A percentile compares a stretch with the other conserved stretches of the same genome.
Evolutionary conservation across 805 yeast species (phyloP).

Genomic region (Wickerhamiella allomyrinae): DNA sequence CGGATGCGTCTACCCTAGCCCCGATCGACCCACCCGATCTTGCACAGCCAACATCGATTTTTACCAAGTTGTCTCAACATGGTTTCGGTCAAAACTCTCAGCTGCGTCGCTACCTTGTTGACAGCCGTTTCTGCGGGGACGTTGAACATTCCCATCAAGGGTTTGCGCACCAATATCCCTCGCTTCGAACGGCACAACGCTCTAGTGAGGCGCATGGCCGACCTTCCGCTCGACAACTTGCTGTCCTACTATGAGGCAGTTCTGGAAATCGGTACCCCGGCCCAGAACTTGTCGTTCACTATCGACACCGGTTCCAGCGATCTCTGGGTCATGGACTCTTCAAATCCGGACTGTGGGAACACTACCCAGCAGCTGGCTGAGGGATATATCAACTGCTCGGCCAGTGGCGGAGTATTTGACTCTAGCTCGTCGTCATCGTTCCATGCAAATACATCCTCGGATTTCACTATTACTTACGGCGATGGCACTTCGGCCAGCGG

Average conservation of each 20-base stretch:
- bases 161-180: not conserved
- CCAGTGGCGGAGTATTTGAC: conserved; percentile 9
- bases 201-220: conserved; percentile 3
- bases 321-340: conserved; percentile 42
- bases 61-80: too few relatives aligned
- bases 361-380: not conserved
- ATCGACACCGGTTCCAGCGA: conserved; percentile 72
- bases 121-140: not conserved
- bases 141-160: not conserved
- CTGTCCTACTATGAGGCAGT: conserved; percentile 20
- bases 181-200: not conserved
- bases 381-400: not conserved
- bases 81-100: not conserved
- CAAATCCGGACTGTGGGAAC: conserved; percentile 31
- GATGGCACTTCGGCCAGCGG: conserved; percentile 35
- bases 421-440: conserved; percentile 16
- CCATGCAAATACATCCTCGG: conserved; percentile 4
- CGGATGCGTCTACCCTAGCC: too few relatives aligned
- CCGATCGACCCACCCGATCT: too few relatives aligned
- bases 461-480: conserved; percentile 27
- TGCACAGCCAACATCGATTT: too few relatives aligned
- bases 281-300: conserved; percentile 37
- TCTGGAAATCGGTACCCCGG: conserved; percentile 39
- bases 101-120: not conserved
- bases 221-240: conserved; percentile 15